phyloP scores from a whole-genome alignment of 2,329 filamentous ascomycete genomes.

The Aspergillus awamori region DNA sequence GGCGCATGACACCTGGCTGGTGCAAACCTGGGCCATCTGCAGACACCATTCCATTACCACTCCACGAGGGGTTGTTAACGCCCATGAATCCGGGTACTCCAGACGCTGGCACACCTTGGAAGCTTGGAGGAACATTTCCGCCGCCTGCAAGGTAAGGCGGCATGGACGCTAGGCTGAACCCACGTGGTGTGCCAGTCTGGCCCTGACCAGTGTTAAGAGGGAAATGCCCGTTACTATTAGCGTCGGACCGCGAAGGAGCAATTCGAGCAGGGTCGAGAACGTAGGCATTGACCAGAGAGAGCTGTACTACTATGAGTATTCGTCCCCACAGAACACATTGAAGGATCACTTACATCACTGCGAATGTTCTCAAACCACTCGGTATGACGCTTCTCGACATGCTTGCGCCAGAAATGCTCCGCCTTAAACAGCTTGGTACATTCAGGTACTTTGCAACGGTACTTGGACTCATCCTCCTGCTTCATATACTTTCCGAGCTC shows the following conservation, averaged over 20 bases:
- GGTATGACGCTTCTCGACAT: slow-evolving; percentile 90
- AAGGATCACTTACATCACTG: slow-evolving; percentile 69
- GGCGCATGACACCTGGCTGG: slow-evolving; percentile 67
- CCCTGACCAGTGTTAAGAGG: slow-evolving; percentile 75
- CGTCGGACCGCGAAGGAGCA: slow-evolving; percentile 87
- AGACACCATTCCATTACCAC: slow-evolving; percentile 32
- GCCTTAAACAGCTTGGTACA: slow-evolving; percentile 98
- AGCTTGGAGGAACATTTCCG: slow-evolving; percentile 42
- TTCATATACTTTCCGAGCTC: slow-evolving; percentile 88
- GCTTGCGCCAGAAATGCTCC: slow-evolving; percentile 95
- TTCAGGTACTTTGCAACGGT: slow-evolving; percentile 92
- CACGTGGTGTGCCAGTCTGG: slow-evolving; percentile 81
- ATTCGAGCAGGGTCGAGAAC: slow-evolving; percentile 94
- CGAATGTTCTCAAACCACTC: slow-evolving; percentile 83
- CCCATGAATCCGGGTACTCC: slow-evolving; percentile 40
- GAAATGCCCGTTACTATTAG: slow-evolving; percentile 95
- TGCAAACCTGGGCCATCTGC: slow-evolving; percentile 52
- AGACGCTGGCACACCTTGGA: slow-evolving; percentile 33
- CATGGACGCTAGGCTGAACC: slow-evolving; percentile 80
- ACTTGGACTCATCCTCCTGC: slow-evolving; percentile 97
- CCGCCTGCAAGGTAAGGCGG: slow-evolving; percentile 61
- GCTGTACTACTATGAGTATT: slow-evolving; percentile 56
- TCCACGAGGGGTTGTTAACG: slow-evolving; percentile 33
- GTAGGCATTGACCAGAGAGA: slow-evolving; percentile 89
- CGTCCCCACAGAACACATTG: not conserved